Percentiles rank a stretch among this genome's conserved stretches.
phyloP scores from a whole-genome alignment of 352 stramenopile genomes.

The Globisporangium heterothallicum region DNA sequence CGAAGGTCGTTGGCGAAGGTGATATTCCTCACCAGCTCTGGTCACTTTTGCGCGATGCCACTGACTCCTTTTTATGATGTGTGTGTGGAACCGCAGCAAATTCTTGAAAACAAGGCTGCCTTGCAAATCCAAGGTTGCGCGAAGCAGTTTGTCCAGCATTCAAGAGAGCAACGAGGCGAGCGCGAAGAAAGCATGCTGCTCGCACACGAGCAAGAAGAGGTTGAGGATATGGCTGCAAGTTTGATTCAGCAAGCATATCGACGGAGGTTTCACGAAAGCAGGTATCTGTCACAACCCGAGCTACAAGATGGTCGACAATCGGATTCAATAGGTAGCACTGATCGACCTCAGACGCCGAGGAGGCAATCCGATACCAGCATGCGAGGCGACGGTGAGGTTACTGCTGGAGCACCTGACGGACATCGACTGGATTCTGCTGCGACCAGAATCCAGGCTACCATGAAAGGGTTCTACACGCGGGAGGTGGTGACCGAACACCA shows the following conservation, averaged over 20 bases:
- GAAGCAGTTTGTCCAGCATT: background rate
- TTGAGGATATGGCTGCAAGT: slow-evolving; percentile 36
- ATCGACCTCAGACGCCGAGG: background rate
- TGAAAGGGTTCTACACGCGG: slow-evolving; percentile 25
- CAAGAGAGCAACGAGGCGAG: background rate
- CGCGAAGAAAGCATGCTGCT: slow-evolving; percentile 16
- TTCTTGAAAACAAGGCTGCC: slow-evolving; percentile 17
- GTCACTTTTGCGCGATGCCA: too few species aligned
- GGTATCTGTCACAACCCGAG: background rate
- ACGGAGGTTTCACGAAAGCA: slow-evolving; percentile 5
- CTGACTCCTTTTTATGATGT: background rate
- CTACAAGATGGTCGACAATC: background rate
- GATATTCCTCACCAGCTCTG: too few species aligned
- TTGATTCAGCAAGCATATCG: slow-evolving; percentile 36
- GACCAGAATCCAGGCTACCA: slow-evolving; percentile 29
- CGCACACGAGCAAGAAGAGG: slow-evolving; percentile 25
- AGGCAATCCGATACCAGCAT: background rate
- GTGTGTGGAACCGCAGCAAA: background rate
- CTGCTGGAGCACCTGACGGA: background rate
- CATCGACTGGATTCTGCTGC: slow-evolving; percentile 19
- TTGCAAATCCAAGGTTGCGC: slow-evolving; percentile 15
- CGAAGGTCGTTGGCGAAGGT: too few species aligned
- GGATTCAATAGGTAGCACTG: background rate
- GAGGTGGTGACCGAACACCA: slow-evolving; percentile 15
- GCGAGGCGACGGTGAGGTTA: background rate